phyloP scores from a whole-genome alignment of 2,329 filamentous ascomycete genomes.

The Colletotrichum truncatum region DNA sequence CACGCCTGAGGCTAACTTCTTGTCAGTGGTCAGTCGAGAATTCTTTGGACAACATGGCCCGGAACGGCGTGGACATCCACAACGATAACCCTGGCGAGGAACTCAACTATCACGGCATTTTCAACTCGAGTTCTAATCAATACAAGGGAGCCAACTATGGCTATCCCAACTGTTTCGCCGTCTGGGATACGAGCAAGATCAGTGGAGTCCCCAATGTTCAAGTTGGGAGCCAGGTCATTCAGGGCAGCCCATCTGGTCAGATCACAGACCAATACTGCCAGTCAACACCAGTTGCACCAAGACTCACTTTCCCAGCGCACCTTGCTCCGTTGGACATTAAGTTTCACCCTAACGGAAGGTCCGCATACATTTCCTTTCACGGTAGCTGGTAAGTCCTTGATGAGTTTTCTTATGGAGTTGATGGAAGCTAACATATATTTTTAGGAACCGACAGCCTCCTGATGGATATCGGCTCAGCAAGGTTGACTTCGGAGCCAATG shows the following conservation, averaged over 20 bases:
- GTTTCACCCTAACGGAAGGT: conserved; percentile 66
- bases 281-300: conserved; percentile 55
- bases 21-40: conserved; percentile 71
- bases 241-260: conserved; percentile 39
- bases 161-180: conserved; percentile 60
- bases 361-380: conserved; percentile 76
- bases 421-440: not conserved
- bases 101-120: conserved; percentile 75
- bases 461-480: conserved; percentile 49
- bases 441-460: conserved; percentile 42
- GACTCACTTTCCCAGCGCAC: conserved; percentile 71
- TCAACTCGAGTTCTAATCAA: conserved; percentile 48
- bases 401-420: not conserved
- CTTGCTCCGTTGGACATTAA: conserved; percentile 77
- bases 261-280: conserved; percentile 41
- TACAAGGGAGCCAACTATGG: conserved; percentile 39
- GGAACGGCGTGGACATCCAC: conserved; percentile 68
- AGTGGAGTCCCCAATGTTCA: conserved; percentile 50
- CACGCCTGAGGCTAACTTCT: not conserved
- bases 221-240: conserved; percentile 60
- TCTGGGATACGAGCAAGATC: conserved; percentile 62
- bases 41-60: conserved; percentile 71
- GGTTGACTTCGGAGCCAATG: conserved; percentile 45
- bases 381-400: conserved; percentile 68
- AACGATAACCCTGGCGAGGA: conserved; percentile 78